Evolutionary conservation across 352 stramenopile species (phyloP).

Genomic region (Pythium grandisporangium): DNA sequence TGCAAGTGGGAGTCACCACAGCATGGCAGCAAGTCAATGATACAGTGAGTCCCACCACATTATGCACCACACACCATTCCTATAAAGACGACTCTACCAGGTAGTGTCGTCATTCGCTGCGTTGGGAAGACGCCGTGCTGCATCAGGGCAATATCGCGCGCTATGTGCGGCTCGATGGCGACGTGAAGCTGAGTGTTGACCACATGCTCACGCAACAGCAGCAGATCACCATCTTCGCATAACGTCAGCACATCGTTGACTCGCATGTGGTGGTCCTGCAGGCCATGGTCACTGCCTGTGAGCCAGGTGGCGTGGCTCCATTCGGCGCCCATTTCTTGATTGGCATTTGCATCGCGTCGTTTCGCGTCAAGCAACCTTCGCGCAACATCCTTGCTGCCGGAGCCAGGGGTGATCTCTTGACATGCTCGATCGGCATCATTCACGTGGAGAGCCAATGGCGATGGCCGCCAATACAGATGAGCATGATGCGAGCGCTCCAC

Average conservation of each 20-base stretch:
- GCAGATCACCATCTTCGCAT: constrained; percentile 43
- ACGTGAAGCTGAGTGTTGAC: constrained; percentile 20
- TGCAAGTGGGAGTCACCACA: no score
- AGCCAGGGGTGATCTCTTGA: background rate
- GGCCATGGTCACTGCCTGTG: background rate
- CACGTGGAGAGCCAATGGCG: no score
- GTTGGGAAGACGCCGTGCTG: constrained; percentile 35
- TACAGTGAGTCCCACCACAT: background rate
- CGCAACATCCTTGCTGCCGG: background rate
- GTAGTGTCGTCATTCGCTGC: constrained; percentile 29
- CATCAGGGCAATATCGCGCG: constrained; percentile 32
- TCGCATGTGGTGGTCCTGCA: constrained; percentile 8
- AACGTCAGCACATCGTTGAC: constrained; percentile 33
- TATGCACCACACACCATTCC: background rate
- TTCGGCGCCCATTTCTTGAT: background rate
- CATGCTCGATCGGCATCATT: background rate
- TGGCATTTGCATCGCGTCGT: background rate
- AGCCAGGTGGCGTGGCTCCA: background rate
- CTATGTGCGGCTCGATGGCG: constrained; percentile 26
- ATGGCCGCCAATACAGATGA: no score
- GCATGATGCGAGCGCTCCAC: no score
- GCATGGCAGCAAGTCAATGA: background rate
- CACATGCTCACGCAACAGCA: constrained; percentile 39
- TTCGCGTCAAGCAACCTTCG: constrained; percentile 8
- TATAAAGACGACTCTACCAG: no score